These are phyloP conservation scores for Dittrichia graveolens DNA, from an alignment of 129 eudicot genomes.

Conservation along the genomic window DNA sequence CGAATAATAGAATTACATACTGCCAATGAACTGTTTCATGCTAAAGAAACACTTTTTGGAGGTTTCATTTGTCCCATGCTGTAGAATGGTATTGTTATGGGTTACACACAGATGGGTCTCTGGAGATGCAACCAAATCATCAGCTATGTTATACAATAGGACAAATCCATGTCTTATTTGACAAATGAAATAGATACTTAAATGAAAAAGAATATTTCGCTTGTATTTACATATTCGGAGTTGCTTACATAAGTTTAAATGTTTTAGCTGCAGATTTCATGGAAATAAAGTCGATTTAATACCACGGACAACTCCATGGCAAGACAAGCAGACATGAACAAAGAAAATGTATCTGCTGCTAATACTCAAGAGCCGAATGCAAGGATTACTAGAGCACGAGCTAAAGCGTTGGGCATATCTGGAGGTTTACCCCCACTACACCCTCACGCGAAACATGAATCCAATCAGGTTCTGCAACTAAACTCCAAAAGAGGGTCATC, in stretches of 20 bases:
- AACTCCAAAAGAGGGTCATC: conserved; percentile 59
- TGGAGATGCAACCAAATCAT: conserved; percentile 16
- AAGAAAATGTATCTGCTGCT: conserved; percentile 50
- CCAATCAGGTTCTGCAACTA: conserved; percentile 39
- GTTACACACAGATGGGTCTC: conserved; percentile 18
- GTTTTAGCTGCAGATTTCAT: conserved; percentile 45
- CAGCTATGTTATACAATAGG: conserved; percentile 16
- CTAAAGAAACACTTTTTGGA: conserved; percentile 15
- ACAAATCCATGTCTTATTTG: conserved; percentile 15
- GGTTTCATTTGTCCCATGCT: conserved; percentile 20
- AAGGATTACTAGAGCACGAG: conserved; percentile 81
- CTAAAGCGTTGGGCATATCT: conserved; percentile 61
- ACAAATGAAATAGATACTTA: conserved; percentile 2
- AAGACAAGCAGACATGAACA: conserved; percentile 55
- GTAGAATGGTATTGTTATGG: conserved; percentile 14
- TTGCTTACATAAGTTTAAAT: conserved; percentile 19
- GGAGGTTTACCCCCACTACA: conserved; percentile 56
- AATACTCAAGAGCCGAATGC: conserved; percentile 46
- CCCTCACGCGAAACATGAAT: conserved; percentile 41
- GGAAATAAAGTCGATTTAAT: conserved; percentile 33
- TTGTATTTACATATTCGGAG: not conserved
- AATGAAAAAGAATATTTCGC: not conserved
- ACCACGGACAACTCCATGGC: conserved; percentile 32
- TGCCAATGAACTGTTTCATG: not conserved
- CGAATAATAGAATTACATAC: not conserved